Base-by-base conservation (phyloP, 208 protist species). In the Angomonas ambiguus region DNA sequence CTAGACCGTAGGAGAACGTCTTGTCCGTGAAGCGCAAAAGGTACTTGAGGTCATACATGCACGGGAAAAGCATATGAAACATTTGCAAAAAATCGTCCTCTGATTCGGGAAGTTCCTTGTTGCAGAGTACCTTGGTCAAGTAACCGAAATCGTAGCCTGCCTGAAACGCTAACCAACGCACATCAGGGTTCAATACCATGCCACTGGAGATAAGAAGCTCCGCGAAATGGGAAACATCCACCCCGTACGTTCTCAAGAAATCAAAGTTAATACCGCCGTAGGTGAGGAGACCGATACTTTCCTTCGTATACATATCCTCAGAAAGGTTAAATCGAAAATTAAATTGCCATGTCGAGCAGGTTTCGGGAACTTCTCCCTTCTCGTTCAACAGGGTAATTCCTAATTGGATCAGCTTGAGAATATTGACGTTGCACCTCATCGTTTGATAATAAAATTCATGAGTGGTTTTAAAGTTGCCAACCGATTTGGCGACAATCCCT, bases 71-170 rank as follows among this genome's bases (percentile, higher is more conserved):
- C 4, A 83, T 74, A 62, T 97, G 82, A 41, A 99, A 88, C 2
- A 97, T 79, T 45, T 96, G 85, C 69, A 98, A 92, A 74, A 99
- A 99, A 34, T 98, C 97, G 32, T 94, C 79, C 77, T 99, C 98
- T 51, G 96, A 88, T 56, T 92, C 83, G 2, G 98, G 98, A 49
- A 99, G 82, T 31, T 94, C 87, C 71, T 92, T 91, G 80, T 91
- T 91, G 49, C 95, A 99, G 16, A 99, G 79, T 11, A 98, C 84
- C 72, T 99, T 98, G 20, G 97, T 85, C 38, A 99, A 77, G 73
- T 99, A 99, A 35, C 96, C 98, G 88, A 99, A 99, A 82, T 99
- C 98, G 80, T 99, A 99, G 68, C 97, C 98, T 16, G 93, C 91
- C 65, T 99, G 98, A 80, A 99, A 99, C 20, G 96, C 95, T 20